Base-by-base conservation (phyloP, 805 yeast genomes). In the Saturnispora saitoi region DNA sequence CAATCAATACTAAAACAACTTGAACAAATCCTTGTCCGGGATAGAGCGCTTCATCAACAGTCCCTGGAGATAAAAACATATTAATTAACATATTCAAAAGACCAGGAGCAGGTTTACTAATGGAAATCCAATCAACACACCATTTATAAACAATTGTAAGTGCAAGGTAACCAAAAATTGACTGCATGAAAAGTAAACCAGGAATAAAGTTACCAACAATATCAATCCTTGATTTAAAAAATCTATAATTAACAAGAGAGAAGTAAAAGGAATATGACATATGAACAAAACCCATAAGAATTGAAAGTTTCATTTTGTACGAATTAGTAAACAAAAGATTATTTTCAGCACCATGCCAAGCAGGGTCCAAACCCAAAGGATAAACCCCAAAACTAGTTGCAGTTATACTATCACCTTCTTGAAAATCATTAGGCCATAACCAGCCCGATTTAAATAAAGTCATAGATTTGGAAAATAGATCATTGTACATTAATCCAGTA, bases 331-430 rank as follows among this genome's bases (percentile, higher is more conserved):
- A 83, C 45, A 83, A 63, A 48, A 83, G 67, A 30, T 78, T 80
- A 59, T 83, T 83, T 51, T 83, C 90, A 30, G 88, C 68, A n/a
- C 88, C 88, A 60, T 83, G 90, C 90, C 90, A 83, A 14, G 77
- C 79, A 64, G 79, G 76, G 65, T 83, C 90, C 44, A 83, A 62
- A 49, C 90, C 90, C 49, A 81, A 65, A 26, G 78, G 68, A 56
- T 83, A 83, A 9, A 73, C 73, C 26, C 80, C 81, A 8, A 68
- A 65, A 49, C 67, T 69, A 8, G 63, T 63, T 4, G 80, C 88
- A 32, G 63, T 61, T 31, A 82, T 62, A 3, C 70, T 56, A 9
- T 75, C 74, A 43, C 78, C 78, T 43, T 67, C 72, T 40, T 81
- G 71, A 61, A 72, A 76, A 48, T 70, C 63, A 4, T 59, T 53